Conservation (phyloP, 1,139 yeast species). For the Magnusiomyces tetraspermus region DNA sequence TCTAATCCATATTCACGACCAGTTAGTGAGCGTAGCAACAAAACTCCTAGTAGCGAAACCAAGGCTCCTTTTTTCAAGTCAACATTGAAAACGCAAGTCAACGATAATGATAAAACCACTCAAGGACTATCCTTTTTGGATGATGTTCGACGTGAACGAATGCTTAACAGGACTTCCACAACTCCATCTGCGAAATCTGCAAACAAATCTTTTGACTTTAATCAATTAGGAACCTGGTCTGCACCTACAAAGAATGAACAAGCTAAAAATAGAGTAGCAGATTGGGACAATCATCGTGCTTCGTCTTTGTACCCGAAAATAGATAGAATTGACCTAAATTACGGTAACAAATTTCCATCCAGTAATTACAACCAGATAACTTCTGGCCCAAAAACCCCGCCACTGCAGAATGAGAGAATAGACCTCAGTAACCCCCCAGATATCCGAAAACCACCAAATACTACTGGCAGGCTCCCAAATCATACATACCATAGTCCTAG, state of each 20-base stretch:
- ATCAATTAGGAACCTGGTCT: not conserved
- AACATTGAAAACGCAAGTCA: not conserved
- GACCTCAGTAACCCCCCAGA: not conserved
- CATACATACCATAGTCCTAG: not conserved
- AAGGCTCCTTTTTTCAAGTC: too few relatives aligned
- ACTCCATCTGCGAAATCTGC: not conserved
- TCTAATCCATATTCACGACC: not conserved
- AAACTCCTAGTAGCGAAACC: too few relatives aligned
- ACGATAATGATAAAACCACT: not conserved
- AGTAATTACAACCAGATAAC: not conserved
- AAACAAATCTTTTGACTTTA: not conserved
- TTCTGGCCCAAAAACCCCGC: not conserved
- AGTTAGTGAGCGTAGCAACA: not conserved
- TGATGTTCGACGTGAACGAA: not conserved
- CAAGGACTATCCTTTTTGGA: not conserved
- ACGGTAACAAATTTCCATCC: not conserved
- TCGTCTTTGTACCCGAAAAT: not conserved
- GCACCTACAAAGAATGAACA: not conserved
- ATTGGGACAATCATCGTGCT: not conserved
- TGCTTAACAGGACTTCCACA: not conserved
- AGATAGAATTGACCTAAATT: not conserved
- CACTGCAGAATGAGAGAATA: not conserved
- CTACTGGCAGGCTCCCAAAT: not conserved
- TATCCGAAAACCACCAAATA: slow-evolving; percentile 2
- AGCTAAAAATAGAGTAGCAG: not conserved